Conservation (phyloP, 2,329 filamentous ascomycete species). For the Paecilomyces variotii region DNA sequence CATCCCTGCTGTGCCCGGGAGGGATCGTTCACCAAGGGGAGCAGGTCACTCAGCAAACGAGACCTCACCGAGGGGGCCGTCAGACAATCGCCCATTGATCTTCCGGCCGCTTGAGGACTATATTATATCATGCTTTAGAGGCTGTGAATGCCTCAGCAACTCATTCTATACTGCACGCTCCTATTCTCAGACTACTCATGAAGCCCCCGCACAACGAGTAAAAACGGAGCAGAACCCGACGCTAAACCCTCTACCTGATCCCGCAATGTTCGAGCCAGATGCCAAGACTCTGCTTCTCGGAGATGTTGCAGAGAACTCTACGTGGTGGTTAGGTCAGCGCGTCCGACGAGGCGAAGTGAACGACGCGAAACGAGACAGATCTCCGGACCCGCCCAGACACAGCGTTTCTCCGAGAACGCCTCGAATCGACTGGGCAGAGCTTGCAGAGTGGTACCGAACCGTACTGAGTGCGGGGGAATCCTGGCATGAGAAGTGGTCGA, state of each 20-base stretch:
- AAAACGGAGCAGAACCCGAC: conserved; percentile 22
- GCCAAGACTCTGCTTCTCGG: conserved; percentile 67
- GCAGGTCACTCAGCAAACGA: conserved; percentile 11
- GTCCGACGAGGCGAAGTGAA: conserved; percentile 24
- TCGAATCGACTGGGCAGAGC: conserved; percentile 65
- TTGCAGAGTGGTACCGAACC: conserved; percentile 66
- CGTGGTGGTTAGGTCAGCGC: conserved; percentile 67
- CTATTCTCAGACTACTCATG: conserved; percentile 35
- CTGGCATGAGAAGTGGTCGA: conserved; percentile 57
- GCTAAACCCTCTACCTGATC: conserved; percentile 20
- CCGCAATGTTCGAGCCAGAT: conserved; percentile 56
- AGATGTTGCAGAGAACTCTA: conserved; percentile 71
- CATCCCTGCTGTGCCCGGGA: conserved; percentile 14
- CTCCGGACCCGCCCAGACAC: conserved; percentile 18
- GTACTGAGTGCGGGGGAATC: conserved; percentile 59
- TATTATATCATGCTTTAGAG: conserved; percentile 59
- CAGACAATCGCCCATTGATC: conserved; percentile 40
- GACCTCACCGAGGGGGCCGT: conserved; percentile 29
- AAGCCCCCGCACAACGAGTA: conserved; percentile 32
- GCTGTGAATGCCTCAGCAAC: conserved; percentile 63
- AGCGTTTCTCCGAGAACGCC: conserved; percentile 54
- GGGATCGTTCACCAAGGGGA: conserved; percentile 12
- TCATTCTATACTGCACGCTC: conserved; percentile 59
- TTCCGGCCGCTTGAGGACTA: conserved; percentile 76
- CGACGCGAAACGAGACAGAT: conserved; percentile 25